Percentiles rank a stretch among this genome's conserved stretches.
phyloP scores from a whole-genome alignment of 345 rosid genomes.

The Noccaea caerulescens region DNA sequence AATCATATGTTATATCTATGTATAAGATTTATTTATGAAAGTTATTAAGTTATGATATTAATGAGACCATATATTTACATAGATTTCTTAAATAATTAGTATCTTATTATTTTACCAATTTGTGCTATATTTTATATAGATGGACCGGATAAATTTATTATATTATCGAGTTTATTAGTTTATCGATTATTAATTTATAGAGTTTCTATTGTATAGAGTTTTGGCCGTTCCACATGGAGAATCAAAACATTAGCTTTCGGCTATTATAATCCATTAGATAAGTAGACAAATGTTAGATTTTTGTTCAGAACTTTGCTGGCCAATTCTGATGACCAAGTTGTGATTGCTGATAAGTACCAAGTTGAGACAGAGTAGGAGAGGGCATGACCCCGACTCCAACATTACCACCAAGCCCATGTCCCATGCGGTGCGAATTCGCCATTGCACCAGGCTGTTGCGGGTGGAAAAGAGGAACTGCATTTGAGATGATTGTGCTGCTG shows the following conservation, averaged over 20 bases:
- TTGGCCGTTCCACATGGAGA: constrained; percentile 44
- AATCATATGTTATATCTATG: too few species aligned
- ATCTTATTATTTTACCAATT: too few species aligned
- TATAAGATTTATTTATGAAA: too few species aligned
- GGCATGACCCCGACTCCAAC: constrained; percentile 82
- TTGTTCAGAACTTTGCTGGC: constrained; percentile 80
- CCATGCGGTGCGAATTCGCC: constrained; percentile 76
- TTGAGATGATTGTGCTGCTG: constrained; percentile 82
- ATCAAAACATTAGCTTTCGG: constrained; percentile 42
- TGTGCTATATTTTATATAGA: too few species aligned
- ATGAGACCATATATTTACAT: too few species aligned
- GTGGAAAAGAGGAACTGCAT: constrained; percentile 83
- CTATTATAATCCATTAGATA: constrained; percentile 54
- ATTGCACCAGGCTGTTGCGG: constrained; percentile 74
- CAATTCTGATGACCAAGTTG: constrained; percentile 91
- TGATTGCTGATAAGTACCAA: constrained; percentile 88
- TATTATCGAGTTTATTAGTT: too few species aligned
- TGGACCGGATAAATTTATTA: too few species aligned
- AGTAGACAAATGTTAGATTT: constrained; percentile 45
- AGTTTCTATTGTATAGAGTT: background rate
- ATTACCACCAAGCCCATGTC: constrained; percentile 79
- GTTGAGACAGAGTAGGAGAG: constrained; percentile 63
- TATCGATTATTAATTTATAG: too few species aligned
- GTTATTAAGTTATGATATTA: too few species aligned
- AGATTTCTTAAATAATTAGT: too few species aligned